phyloP scores from a whole-genome alignment of 768 basidiomycete species.

The Pisolithus sp. region DNA sequence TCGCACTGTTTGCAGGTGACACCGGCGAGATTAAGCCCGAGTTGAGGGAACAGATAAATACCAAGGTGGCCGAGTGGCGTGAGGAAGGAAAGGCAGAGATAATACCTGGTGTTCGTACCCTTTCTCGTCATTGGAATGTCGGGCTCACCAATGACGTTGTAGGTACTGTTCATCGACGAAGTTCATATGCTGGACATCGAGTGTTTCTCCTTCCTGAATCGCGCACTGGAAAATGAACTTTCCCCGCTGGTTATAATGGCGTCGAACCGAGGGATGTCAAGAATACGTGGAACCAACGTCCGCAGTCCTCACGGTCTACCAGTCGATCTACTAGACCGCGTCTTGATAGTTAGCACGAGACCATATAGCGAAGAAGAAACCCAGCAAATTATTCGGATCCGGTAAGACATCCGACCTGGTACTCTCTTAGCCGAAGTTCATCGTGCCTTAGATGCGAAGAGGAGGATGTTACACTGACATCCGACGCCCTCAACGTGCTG shows the following conservation, averaged over 20 bases:
- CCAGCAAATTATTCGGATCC: conserved; percentile 86
- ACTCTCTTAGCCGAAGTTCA: conserved; percentile 3
- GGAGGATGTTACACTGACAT: conserved; percentile 82
- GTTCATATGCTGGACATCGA: conserved; percentile 99
- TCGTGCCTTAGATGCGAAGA: conserved; percentile 66
- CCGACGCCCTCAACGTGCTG: conserved; percentile 70
- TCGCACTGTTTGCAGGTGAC: conserved; percentile 91
- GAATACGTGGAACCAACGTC: conserved; percentile 93
- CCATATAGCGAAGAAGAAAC: conserved; percentile 81
- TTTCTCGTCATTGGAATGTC: not conserved
- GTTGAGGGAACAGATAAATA: conserved; percentile 91
- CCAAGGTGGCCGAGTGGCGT: conserved; percentile 94
- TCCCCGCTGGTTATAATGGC: conserved; percentile 98
- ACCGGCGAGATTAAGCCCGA: conserved; percentile 99
- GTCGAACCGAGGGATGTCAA: conserved; percentile 89
- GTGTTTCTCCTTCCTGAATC: conserved; percentile 97
- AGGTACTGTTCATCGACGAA: conserved; percentile 99
- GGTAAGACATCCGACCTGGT: conserved; percentile 36
- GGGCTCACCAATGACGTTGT: not conserved
- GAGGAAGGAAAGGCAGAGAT: conserved; percentile 99
- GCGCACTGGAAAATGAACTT: conserved; percentile 89
- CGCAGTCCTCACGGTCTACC: conserved; percentile 93
- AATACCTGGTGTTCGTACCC: conserved; percentile 76
- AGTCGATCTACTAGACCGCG: conserved; percentile 88
- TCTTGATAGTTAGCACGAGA: conserved; percentile 91